Evolutionary conservation across 306 rosid genomes (phyloP).

Genomic region (Pyrus betulifolia): DNA sequence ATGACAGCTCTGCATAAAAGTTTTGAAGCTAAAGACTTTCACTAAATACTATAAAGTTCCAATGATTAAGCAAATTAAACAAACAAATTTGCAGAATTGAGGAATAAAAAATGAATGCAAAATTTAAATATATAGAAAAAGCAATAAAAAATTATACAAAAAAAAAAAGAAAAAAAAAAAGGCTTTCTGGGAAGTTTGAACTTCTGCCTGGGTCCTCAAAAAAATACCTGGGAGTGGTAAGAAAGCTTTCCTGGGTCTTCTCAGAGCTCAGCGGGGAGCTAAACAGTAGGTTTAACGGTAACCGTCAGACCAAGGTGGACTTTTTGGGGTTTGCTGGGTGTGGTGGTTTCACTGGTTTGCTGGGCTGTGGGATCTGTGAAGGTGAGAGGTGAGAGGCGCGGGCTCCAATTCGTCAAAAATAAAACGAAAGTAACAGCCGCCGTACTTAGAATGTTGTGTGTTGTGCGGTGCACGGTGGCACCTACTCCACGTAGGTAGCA

Average conservation of each 20-base stretch:
- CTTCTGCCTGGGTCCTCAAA: constrained; percentile 2
- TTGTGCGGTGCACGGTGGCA: constrained; percentile 19
- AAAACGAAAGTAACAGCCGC: not conserved
- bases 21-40: not conserved
- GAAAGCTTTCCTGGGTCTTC: constrained; percentile 8
- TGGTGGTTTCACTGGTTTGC: not conserved
- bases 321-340: not conserved
- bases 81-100: not conserved
- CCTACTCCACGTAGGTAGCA: constrained; percentile 6
- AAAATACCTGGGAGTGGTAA: constrained; percentile 12
- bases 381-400: not conserved
- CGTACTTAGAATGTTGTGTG: not conserved
- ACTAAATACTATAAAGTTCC: not conserved
- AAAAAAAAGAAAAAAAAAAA: not conserved
- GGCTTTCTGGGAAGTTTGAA: not conserved
- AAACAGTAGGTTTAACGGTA: not conserved
- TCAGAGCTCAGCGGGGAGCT: not conserved
- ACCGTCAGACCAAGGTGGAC: constrained; percentile 5
- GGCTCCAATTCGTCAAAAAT: not conserved
- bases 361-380: constrained; percentile 20
- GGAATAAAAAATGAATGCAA: not conserved
- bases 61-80: constrained; percentile 4
- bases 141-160: not conserved
- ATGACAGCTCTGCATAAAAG: not conserved
- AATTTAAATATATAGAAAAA: not conserved